phyloP scores from a whole-genome alignment of 768 basidiomycete species.

The Amanita subjunquillea region DNA sequence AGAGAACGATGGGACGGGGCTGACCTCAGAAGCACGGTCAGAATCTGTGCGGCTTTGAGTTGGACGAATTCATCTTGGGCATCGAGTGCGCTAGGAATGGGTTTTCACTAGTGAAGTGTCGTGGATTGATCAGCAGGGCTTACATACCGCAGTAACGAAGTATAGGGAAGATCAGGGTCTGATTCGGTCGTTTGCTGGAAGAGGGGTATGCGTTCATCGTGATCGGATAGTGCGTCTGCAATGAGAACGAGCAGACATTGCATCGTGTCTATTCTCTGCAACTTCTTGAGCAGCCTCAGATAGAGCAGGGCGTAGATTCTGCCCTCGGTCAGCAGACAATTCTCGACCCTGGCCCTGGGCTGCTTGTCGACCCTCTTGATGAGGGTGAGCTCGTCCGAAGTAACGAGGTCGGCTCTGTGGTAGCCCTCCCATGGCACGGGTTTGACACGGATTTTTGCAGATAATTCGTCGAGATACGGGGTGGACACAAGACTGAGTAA shows the following conservation, averaged over 20 bases:
- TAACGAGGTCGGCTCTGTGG: slow-evolving; percentile 85
- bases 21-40: slow-evolving; percentile 77
- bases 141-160: slow-evolving; percentile 62
- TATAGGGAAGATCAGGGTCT: slow-evolving; percentile 77
- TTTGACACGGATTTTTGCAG: slow-evolving; percentile 81
- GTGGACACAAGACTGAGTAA: slow-evolving; percentile 72
- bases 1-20: slow-evolving; percentile 6
- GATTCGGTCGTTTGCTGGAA: slow-evolving; percentile 51
- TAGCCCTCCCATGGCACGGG: slow-evolving; percentile 94
- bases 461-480: slow-evolving; percentile 77
- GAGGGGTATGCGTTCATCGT: slow-evolving; percentile 77
- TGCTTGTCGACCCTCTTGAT: slow-evolving; percentile 90
- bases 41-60: slow-evolving; percentile 78
- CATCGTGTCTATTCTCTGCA: slow-evolving; percentile 79
- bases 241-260: slow-evolving; percentile 81
- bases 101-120: background rate
- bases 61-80: slow-evolving; percentile 94
- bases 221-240: slow-evolving; percentile 80
- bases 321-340: slow-evolving; percentile 74
- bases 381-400: slow-evolving; percentile 74
- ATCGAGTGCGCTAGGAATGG: slow-evolving; percentile 52
- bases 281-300: slow-evolving; percentile 76
- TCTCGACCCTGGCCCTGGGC: slow-evolving; percentile 61
- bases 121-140: background rate
- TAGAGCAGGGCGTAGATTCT: slow-evolving; percentile 80